Evolutionary conservation across 139 green algal species (phyloP).

Genomic region (Micractinium sp.): DNA sequence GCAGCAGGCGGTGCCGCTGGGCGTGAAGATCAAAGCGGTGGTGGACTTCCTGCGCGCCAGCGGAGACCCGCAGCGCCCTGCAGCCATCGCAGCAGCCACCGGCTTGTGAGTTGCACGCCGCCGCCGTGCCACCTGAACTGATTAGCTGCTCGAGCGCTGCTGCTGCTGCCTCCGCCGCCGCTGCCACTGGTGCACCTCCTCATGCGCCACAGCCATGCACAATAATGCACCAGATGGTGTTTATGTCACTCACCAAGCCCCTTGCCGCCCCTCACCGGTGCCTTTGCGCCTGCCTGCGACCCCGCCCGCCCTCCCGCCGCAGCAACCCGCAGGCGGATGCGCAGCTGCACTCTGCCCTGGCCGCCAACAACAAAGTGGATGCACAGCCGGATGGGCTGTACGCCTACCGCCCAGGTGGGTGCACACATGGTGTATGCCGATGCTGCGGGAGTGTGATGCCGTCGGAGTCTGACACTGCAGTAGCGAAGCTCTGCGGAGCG

Average conservation of each 20-base stretch:
- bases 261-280: background rate
- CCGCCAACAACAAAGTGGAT: conserved; percentile 16
- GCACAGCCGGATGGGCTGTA: conserved; percentile 12
- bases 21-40: conserved; percentile 34
- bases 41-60: conserved; percentile 36
- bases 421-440: background rate
- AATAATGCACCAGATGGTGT: background rate
- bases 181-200: background rate
- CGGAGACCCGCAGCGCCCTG: background rate
- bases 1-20: conserved; percentile 20
- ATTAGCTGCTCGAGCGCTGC: background rate
- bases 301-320: background rate
- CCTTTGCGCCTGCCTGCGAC: background rate
- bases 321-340: background rate
- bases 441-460: too few relatives aligned
- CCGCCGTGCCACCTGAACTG: background rate
- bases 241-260: background rate
- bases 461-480: background rate
- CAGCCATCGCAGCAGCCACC: background rate
- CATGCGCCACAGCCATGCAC: background rate
- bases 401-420: conserved; percentile 5
- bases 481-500: background rate
- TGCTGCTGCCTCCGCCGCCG: background rate
- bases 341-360: conserved; percentile 3
- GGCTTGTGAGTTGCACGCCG: conserved; percentile 15